Evolutionary conservation across 495 filamentous ascomycete species (phyloP).

Genomic region (Aspergillus homomorphus): DNA sequence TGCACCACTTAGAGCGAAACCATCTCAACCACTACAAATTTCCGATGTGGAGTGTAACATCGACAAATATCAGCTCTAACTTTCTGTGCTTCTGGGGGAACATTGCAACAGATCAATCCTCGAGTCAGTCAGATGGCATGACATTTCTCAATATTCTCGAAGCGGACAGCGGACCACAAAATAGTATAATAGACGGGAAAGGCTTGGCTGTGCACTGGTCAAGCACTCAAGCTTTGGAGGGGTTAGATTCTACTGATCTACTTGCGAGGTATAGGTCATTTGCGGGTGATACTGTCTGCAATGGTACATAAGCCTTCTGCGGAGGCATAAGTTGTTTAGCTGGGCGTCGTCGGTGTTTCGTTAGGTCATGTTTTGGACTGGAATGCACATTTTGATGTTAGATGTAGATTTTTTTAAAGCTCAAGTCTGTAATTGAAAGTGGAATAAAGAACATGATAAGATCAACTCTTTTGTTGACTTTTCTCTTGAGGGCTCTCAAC

Average conservation of each 20-base stretch:
- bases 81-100: conserved; percentile 52
- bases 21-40: conserved; percentile 50
- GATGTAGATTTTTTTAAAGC: not conserved
- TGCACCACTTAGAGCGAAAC: conserved; percentile 47
- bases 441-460: too few species aligned
- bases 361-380: not conserved
- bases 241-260: conserved; percentile 49
- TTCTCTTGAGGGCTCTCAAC: not conserved
- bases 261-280: conserved; percentile 51
- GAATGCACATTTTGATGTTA: not conserved
- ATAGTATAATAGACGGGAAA: conserved; percentile 51
- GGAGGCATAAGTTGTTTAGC: not conserved
- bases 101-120: conserved; percentile 17
- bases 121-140: conserved; percentile 13
- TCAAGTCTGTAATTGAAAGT: not conserved
- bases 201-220: conserved; percentile 51
- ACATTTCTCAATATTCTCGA: not conserved
- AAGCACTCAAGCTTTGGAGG: conserved; percentile 30
- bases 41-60: conserved; percentile 46
- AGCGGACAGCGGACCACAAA: not conserved
- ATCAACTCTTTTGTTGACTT: too few species aligned
- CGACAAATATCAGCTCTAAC: conserved; percentile 40
- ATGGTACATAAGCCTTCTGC: conserved; percentile 6
- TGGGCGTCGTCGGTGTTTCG: not conserved
- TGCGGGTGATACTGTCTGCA: conserved; percentile 48